phyloP scores from a whole-genome alignment of 2,329 filamentous ascomycete genomes.

The Sporothrix phasma region DNA sequence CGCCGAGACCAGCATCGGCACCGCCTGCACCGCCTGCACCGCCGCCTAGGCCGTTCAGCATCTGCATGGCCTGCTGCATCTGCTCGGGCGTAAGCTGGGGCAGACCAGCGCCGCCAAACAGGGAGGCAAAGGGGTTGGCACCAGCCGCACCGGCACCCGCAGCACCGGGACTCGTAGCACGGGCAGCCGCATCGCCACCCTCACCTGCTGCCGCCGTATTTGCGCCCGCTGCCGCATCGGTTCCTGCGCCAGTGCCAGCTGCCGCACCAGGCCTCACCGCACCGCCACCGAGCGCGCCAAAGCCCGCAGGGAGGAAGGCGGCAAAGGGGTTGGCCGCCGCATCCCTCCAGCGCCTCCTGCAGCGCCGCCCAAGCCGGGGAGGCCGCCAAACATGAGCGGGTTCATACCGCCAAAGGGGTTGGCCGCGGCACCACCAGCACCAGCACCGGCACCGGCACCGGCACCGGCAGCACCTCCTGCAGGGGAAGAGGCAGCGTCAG shows the following conservation, averaged over 20 bases:
- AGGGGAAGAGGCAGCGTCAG: slow-evolving; percentile 31
- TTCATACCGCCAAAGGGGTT: slow-evolving; percentile 18
- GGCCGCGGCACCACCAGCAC: slow-evolving; percentile 10
- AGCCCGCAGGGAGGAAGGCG: slow-evolving; percentile 12
- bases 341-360: slow-evolving; percentile 11
- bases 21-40: slow-evolving; percentile 28
- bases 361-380: background rate
- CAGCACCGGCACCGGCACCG: background rate
- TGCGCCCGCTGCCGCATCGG: background rate
- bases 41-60: slow-evolving; percentile 26
- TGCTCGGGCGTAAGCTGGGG: slow-evolving; percentile 45
- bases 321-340: slow-evolving; percentile 29
- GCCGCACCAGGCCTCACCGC: background rate
- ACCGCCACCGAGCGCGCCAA: background rate
- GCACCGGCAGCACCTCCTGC: slow-evolving; percentile 14
- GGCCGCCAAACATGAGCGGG: slow-evolving; percentile 9
- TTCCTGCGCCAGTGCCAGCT: background rate
- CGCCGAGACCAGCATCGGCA: slow-evolving; percentile 26
- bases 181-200: slow-evolving; percentile 19
- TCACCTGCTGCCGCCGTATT: background rate
- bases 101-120: slow-evolving; percentile 38
- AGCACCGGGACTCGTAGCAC: slow-evolving; percentile 18
- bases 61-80: slow-evolving; percentile 44
- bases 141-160: slow-evolving; percentile 1
- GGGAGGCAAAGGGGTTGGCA: slow-evolving; percentile 19